Evolutionary conservation across 2,329 filamentous ascomycete genomes (phyloP).

Genomic region (Arthrinium puccinioides): DNA sequence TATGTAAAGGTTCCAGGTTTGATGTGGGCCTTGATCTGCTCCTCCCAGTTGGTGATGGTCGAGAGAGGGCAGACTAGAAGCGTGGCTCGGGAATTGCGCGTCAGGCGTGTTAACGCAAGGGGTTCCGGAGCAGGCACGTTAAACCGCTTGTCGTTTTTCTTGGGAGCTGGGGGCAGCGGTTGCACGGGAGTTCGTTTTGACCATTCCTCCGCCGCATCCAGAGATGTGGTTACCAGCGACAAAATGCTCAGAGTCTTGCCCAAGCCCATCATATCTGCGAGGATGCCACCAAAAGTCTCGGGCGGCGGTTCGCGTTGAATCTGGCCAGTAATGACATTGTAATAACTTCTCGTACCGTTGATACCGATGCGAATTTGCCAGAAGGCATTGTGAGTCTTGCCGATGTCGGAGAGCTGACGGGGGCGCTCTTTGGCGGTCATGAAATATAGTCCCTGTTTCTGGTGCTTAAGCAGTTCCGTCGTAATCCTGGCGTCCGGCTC

Average conservation of each 20-base stretch:
- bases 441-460: constrained; percentile 85
- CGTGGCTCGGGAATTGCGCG: constrained; percentile 68
- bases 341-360: constrained; percentile 54
- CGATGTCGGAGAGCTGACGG: constrained; percentile 48
- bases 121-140: constrained; percentile 32
- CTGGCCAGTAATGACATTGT: constrained; percentile 80
- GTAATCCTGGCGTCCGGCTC: constrained; percentile 56
- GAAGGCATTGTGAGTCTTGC: constrained; percentile 59
- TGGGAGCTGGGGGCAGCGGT: constrained; percentile 31
- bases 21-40: constrained; percentile 81
- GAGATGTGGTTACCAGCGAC: constrained; percentile 63
- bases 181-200: constrained; percentile 44
- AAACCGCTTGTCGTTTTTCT: constrained; percentile 27
- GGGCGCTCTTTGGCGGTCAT: constrained; percentile 73
- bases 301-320: constrained; percentile 51
- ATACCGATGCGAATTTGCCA: constrained; percentile 58
- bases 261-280: constrained; percentile 86
- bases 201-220: constrained; percentile 58
- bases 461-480: constrained; percentile 70
- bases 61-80: constrained; percentile 84
- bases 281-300: constrained; percentile 64
- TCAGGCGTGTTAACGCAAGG: constrained; percentile 44
- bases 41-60: constrained; percentile 89
- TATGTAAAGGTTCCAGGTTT: constrained; percentile 56
- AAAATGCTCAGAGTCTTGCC: constrained; percentile 83